Evolutionary conservation across 495 filamentous ascomycete genomes (phyloP), one percentile per base, ranked within the genome.

Genomic region (Rhypophila decipiens): DNA sequence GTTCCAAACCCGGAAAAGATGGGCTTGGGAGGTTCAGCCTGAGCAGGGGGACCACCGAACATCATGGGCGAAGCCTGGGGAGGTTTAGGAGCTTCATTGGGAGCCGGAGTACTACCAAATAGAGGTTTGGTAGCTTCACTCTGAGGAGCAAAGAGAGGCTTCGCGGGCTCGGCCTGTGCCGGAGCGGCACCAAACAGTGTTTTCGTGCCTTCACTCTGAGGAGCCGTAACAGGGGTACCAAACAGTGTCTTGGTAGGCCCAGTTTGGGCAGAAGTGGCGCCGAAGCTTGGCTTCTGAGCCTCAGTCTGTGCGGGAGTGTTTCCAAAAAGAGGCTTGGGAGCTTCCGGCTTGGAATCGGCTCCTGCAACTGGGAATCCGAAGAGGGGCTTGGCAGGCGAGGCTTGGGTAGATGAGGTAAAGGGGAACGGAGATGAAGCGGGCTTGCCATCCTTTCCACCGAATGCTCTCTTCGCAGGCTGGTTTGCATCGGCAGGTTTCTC

Each of bases 401-500:
- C 53, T 11, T 38, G 23, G 42, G 44, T 34, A 3, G 49, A 23
- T 10, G 36, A 5, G 36, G 9, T 17, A 39, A 39, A 39, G 5
- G 12, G 7, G 18, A 39, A 39, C 9, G 18, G 36, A 5, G 36
- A 39, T 7, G 36, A 8, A 19, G 12, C 36, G 7, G 36, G 36
- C 36, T 39, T 39, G 36, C 7, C 18, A 17, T 39, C 36, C 9
- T 17, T 15, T 8, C 36, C 18, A 19, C 36, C 36, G n/a, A 39
- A 39, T 5, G 36, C 36, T n/a, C 9, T n/a, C 36, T 39, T 39
- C 12, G 36, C 36, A 39, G 36, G 36, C n/a, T 39, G 9, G 18
- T 39, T 17, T 13, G 27, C 27, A 31, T 7, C 27, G 7, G 27
- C 27, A 13, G 27, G 27, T n/a, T 55, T 54, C 19, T 49, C 43